A percentile compares a stretch with the other conserved stretches of the same genome.
phyloP scores from a whole-genome alignment of 345 rosid genomes.

The Alliaria petiolata region DNA sequence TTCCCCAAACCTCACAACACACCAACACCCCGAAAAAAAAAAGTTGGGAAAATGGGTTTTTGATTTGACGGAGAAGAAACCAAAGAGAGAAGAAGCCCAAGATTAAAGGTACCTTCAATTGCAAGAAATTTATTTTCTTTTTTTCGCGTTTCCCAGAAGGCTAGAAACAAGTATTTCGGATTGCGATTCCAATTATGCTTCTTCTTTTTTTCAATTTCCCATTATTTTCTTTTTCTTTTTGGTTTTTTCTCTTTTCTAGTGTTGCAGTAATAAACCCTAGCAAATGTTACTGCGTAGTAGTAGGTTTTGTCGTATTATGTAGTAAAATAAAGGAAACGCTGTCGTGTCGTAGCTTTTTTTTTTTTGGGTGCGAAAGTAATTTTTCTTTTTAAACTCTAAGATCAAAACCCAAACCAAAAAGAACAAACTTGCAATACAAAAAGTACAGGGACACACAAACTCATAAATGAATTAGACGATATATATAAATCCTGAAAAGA shows the following conservation, averaged over 20 bases:
- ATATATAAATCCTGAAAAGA: not conserved
- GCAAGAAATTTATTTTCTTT: slow-evolving; percentile 66
- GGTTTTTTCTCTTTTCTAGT: not conserved
- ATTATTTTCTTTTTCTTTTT: not conserved
- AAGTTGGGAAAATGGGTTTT: slow-evolving; percentile 27
- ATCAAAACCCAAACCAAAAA: not conserved
- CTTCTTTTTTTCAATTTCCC: slow-evolving; percentile 6
- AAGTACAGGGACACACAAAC: slow-evolving; percentile 16
- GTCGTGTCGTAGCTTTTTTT: not conserved
- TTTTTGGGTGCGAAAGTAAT: not conserved
- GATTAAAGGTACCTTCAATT: slow-evolving; percentile 57
- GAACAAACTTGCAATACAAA: not conserved
- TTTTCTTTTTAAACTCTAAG: not conserved
- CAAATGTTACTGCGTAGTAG: not conserved
- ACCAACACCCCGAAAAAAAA: not conserved
- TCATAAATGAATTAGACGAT: slow-evolving; percentile 13
- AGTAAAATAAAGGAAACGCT: not conserved
- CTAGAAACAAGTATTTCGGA: not conserved
- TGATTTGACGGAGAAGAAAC: slow-evolving; percentile 54
- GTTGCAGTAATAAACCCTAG: slow-evolving; percentile 27
- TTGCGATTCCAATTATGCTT: slow-evolving; percentile 17
- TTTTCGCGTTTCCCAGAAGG: slow-evolving; percentile 11
- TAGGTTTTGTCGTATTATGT: slow-evolving; percentile 25
- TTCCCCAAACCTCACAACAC: not conserved
- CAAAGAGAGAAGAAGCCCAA: slow-evolving; percentile 4